Evolutionary conservation across 805 yeast species (phyloP).

Genomic region (Candida stauntonica): DNA sequence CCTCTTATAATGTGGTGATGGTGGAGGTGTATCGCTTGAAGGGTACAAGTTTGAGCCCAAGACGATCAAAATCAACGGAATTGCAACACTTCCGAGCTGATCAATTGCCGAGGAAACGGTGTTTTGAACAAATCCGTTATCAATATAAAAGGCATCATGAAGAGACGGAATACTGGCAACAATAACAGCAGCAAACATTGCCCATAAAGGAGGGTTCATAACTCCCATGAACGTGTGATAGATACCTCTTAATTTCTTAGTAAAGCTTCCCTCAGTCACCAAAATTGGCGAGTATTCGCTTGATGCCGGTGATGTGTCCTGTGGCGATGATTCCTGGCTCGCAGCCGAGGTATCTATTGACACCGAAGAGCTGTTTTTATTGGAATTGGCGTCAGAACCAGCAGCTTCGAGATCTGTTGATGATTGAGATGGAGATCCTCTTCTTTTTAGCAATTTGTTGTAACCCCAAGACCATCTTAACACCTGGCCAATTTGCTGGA

Average conservation of each 20-base stretch:
- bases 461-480: conserved; percentile 88
- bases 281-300: neutral
- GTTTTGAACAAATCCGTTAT: conserved; percentile 57
- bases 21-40: conserved; percentile 60
- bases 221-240: conserved; percentile 31
- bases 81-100: conserved; percentile 70
- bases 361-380: neutral
- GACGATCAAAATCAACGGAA: conserved; percentile 71
- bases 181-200: conserved; percentile 64
- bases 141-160: conserved; percentile 52
- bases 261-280: too few species aligned
- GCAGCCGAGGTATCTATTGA: neutral
- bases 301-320: neutral
- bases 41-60: conserved; percentile 78
- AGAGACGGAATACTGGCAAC: conserved; percentile 64
- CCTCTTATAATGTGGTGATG: conserved; percentile 56
- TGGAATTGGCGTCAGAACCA: neutral
- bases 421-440: conserved; percentile 25
- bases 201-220: conserved; percentile 82
- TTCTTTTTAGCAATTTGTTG: conserved; percentile 58
- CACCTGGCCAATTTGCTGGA: conserved; percentile 81
- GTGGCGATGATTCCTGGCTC: neutral
- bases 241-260: neutral
- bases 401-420: conserved; percentile 6
- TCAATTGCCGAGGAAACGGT: conserved; percentile 60